phyloP scores from a whole-genome alignment of 345 rosid species.

The Lumnitzera littorea region DNA sequence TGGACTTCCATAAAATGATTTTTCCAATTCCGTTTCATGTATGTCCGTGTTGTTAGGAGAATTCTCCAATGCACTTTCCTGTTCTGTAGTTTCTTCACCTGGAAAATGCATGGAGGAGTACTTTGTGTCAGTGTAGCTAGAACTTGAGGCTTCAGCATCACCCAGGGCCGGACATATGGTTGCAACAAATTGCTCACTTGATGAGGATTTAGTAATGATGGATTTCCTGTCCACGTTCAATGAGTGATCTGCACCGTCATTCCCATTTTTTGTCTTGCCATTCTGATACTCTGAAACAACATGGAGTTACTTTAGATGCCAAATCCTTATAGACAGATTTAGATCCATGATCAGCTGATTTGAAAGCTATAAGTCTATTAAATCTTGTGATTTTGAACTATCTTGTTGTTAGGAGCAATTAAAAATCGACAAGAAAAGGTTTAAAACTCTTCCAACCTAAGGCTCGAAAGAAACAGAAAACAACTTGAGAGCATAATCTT shows the following conservation, averaged over 20 bases:
- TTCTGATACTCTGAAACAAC: constrained; percentile 18
- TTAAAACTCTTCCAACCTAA: too few relatives aligned
- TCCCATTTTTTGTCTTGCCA: constrained; percentile 13
- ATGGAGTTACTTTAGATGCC: neutral
- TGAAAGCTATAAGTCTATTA: too few relatives aligned
- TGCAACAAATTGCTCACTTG: constrained; percentile 15
- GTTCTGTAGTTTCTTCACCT: constrained; percentile 19
- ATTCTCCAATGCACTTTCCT: constrained; percentile 18
- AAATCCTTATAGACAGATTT: too few relatives aligned
- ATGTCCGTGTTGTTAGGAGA: constrained; percentile 9
- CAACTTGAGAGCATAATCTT: too few relatives aligned
- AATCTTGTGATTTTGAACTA: too few relatives aligned
- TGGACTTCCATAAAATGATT: constrained; percentile 9
- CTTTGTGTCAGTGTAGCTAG: constrained; percentile 17
- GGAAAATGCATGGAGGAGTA: constrained; percentile 8
- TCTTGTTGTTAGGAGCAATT: too few relatives aligned
- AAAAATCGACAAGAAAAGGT: too few relatives aligned
- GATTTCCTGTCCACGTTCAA: constrained; percentile 9
- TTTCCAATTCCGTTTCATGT: constrained; percentile 11
- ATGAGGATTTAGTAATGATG: constrained; percentile 11
- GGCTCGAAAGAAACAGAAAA: too few relatives aligned
- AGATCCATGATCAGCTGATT: too few relatives aligned
- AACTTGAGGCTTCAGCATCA: constrained; percentile 15
- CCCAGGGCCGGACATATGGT: constrained; percentile 8
- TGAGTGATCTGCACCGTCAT: constrained; percentile 14